These are phyloP conservation scores for Cyberlindnera euphorbiae DNA, from an alignment of 805 yeast species.

Conservation along the genomic window DNA sequence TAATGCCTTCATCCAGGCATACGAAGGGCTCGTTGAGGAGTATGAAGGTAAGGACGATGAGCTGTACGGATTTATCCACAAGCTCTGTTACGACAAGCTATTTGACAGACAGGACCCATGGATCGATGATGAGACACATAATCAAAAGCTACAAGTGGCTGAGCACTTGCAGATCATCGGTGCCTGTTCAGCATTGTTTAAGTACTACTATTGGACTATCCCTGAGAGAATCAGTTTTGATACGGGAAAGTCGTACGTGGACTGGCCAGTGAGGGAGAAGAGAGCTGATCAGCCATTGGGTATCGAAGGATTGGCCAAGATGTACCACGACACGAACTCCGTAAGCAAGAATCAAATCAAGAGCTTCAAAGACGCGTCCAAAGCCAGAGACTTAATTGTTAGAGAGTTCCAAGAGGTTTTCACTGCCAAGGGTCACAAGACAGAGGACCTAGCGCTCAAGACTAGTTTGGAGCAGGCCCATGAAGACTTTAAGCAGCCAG, in stretches of 20 bases:
- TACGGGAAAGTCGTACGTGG: conserved; percentile 25
- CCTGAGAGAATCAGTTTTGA: conserved; percentile 28
- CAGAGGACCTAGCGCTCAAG: conserved; percentile 14
- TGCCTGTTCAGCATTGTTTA: conserved; percentile 27
- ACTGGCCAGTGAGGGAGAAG: conserved; percentile 22
- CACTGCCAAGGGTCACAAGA: conserved; percentile 4
- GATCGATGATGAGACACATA: conserved; percentile 21
- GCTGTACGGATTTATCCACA: conserved; percentile 7
- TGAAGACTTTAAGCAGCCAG: conserved; percentile 16
- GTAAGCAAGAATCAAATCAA: conserved; percentile 5
- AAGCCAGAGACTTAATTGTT: conserved; percentile 9
- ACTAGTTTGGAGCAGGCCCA: conserved; percentile 11
- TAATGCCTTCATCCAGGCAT: conserved; percentile 25
- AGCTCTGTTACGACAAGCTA: conserved; percentile 21
- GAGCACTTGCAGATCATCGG: conserved; percentile 27
- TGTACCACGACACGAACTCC: conserved; percentile 10
- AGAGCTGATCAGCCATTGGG: conserved; percentile 21
- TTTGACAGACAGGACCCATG: conserved; percentile 22
- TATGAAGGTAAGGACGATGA: conserved; percentile 6
- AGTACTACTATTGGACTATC: conserved; percentile 22
- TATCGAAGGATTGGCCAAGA: conserved; percentile 15
- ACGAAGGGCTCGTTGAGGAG: conserved; percentile 17
- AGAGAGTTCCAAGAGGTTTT: conserved; percentile 8
- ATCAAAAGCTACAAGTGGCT: conserved; percentile 13
- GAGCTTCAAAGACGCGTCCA: conserved; percentile 3